Evolutionary conservation across 768 basidiomycete genomes (phyloP).

Genomic region (Aureoboletus auriporus): DNA sequence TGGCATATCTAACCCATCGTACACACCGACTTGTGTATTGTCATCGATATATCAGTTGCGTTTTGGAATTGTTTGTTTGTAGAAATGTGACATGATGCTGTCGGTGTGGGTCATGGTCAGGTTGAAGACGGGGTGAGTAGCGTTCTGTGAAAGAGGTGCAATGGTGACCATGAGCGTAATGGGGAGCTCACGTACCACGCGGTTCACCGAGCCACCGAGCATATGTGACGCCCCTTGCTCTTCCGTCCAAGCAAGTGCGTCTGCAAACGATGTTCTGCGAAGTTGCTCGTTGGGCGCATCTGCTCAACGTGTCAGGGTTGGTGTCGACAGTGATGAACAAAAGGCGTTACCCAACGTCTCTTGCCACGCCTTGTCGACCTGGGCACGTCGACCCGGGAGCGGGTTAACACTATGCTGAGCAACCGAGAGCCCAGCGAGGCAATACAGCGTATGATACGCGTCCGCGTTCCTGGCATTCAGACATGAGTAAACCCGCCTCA

Average conservation of each 20-base stretch:
- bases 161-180: neutral
- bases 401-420: conserved; percentile 78
- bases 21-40: conserved; percentile 2
- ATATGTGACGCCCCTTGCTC: conserved; percentile 54
- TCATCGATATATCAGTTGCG: conserved; percentile 14
- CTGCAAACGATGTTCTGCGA: conserved; percentile 47
- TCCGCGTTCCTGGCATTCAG: conserved; percentile 63
- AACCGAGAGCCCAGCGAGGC: conserved; percentile 82
- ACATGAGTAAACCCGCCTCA: too few relatives aligned
- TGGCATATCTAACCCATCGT: neutral
- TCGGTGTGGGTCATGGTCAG: conserved; percentile 65
- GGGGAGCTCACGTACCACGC: conserved; percentile 47
- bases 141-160: conserved; percentile 51
- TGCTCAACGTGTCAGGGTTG: conserved; percentile 18
- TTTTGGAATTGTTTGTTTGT: conserved; percentile 50
- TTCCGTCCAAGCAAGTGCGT: conserved; percentile 62
- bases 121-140: conserved; percentile 78
- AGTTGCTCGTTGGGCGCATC: conserved; percentile 22
- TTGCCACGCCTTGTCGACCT: conserved; percentile 39
- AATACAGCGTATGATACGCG: conserved; percentile 92
- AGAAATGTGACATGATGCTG: conserved; percentile 69
- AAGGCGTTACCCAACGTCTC: conserved; percentile 15
- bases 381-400: conserved; percentile 34
- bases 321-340: neutral
- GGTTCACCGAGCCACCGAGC: conserved; percentile 59